Evolutionary conservation across 192 early-diverging fungal species (phyloP).

Genomic region (Phycomyces nitens): DNA sequence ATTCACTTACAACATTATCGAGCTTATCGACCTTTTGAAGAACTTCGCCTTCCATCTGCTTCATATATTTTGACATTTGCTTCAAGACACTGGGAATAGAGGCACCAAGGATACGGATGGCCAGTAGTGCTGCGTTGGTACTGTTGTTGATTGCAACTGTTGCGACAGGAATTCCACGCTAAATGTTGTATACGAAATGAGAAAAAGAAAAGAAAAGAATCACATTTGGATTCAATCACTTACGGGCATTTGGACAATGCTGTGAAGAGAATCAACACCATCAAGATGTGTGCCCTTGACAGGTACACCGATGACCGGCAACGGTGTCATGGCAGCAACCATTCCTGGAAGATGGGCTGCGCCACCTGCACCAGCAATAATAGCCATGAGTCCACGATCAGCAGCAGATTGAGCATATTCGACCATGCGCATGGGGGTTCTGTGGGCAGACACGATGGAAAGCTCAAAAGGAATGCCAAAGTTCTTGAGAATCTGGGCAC

Average conservation of each 20-base stretch:
- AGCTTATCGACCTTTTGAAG: conserved; percentile 82
- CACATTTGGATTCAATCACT: conserved; percentile 21
- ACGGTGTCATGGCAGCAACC: conserved; percentile 96
- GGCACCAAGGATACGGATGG: conserved; percentile 85
- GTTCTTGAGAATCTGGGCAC: conserved; percentile 82
- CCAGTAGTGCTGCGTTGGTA: conserved; percentile 93
- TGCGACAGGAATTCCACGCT: conserved; percentile 97
- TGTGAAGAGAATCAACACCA: conserved; percentile 95
- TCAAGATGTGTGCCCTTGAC: conserved; percentile 90
- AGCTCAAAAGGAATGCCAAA: conserved; percentile 94
- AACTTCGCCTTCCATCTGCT: conserved; percentile 84
- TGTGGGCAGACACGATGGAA: conserved; percentile 96
- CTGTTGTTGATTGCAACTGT: conserved; percentile 99
- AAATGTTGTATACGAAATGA: conserved; percentile 6
- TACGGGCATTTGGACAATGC: conserved; percentile 99
- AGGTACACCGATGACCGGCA: conserved; percentile 97
- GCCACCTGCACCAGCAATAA: conserved; percentile 98
- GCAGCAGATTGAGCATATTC: conserved; percentile 87
- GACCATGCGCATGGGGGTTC: conserved; percentile 91
- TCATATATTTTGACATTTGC: conserved; percentile 75
- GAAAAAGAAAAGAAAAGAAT: not conserved
- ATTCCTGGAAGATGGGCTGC: conserved; percentile 99
- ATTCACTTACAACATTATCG: conserved; percentile 47
- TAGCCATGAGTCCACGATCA: conserved; percentile 88
- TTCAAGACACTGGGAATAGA: conserved; percentile 71